Evolutionary conservation across 2,329 filamentous ascomycete species (phyloP).

Genomic region (Beauveria pseudobassiana): DNA sequence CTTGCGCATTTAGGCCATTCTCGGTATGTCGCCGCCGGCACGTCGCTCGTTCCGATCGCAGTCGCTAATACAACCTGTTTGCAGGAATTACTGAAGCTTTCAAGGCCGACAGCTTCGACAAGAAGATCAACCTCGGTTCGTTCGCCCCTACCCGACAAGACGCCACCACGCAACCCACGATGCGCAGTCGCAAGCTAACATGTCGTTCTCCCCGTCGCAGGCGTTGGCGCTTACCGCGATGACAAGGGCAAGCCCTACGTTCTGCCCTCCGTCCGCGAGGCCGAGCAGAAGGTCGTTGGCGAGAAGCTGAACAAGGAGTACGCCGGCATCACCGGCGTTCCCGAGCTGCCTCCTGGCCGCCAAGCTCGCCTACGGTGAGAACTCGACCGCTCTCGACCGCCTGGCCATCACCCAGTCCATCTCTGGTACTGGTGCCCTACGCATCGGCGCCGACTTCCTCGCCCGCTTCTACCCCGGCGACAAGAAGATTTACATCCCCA

Average conservation of each 20-base stretch:
- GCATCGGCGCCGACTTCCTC: constrained; percentile 91
- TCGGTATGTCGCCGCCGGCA: constrained; percentile 47
- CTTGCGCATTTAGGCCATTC: constrained; percentile 54
- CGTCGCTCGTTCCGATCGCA: background rate
- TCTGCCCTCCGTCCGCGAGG: constrained; percentile 82
- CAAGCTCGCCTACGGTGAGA: constrained; percentile 78
- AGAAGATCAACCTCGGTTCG: constrained; percentile 96
- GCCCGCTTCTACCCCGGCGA: constrained; percentile 81
- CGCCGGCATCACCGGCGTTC: constrained; percentile 92
- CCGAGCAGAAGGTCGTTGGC: constrained; percentile 78
- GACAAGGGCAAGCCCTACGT: constrained; percentile 98
- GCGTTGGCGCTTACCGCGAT: constrained; percentile 96
- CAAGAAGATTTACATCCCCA: constrained; percentile 96
- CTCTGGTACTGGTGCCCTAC: constrained; percentile 91
- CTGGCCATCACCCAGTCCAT: constrained; percentile 95
- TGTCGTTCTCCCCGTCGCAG: constrained; percentile 30
- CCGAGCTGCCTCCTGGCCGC: constrained; percentile 91
- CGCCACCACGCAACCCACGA: constrained; percentile 6
- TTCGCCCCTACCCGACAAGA: constrained; percentile 12
- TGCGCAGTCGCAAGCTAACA: background rate
- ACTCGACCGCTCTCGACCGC: constrained; percentile 68
- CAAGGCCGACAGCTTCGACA: constrained; percentile 87
- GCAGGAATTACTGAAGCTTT: constrained; percentile 92
- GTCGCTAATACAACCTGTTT: constrained; percentile 17
- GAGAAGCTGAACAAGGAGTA: constrained; percentile 91